Base-by-base conservation (phyloP, 306 rosid genomes). In the Lupinus albus region DNA sequence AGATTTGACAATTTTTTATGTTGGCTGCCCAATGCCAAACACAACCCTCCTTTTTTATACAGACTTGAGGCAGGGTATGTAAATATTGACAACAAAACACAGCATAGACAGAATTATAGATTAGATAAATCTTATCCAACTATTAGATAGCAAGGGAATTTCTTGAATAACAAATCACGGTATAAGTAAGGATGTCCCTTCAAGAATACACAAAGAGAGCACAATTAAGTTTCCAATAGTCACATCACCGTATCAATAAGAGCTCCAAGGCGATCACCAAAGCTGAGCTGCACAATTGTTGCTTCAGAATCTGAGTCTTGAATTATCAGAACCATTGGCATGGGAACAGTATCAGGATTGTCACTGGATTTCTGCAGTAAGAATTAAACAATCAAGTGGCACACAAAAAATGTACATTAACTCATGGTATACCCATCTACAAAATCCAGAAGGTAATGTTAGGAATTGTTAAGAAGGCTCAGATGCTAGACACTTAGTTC, bases 191-290 rank as follows among this genome's bases (percentile, higher is more conserved):
- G 28, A 70, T 20, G 35, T 30, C 51, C n/a, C 39, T 63, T 59
- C 46, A 18, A 69, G 49, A 61, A 45, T 52, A 52, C 47, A 50
- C 53, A 35, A 20, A 70, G 55, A 36, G 30, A 25, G 30, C 30
- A 3, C 4, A 25, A 25, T 25, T 25, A 25, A 25, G 30, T 25
- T 25, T 25, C 30, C 30, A 25, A 25, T 25, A 76, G 71, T 59
- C 72, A 79, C 64, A 66, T 85, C 78, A 93, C 97, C 73, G 96
- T 93, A 70, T 93, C 99, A 79, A 93, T 65, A 65, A 90, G 95
- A 78, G 99, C 99, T 76, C 99, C 99, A 57, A 93, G 97, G 71
- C 92, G 92, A 90, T 93, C 97, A 3, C 96, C 97, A 84, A 90
- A 93, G 84, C 96, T 88, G 77, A 93, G 78, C 72, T 93, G 91